Percentiles rank a stretch among this genome's conserved stretches.
Evolutionary conservation across 164 flowering plant genomes (phyloP).

Genomic region (Magnolia kwangsiensis): DNA sequence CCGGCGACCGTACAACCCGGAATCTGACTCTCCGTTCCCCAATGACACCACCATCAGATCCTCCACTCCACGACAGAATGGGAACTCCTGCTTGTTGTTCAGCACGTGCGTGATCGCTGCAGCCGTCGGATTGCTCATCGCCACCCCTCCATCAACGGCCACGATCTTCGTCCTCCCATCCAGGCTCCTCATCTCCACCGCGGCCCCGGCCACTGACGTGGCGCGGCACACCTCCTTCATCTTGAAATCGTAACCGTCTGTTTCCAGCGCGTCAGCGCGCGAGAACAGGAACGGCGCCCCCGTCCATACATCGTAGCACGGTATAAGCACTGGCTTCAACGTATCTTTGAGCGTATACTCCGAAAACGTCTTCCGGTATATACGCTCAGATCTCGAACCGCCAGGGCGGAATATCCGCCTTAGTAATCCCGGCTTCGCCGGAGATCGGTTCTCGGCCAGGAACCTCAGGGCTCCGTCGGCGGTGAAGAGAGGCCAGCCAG

Average conservation of each 20-base stretch:
- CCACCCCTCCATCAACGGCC: slow-evolving; percentile 48
- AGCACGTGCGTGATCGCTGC: slow-evolving; percentile 71
- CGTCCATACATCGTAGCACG: slow-evolving; percentile 56
- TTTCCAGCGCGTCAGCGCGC: slow-evolving; percentile 66
- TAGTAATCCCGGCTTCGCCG: slow-evolving; percentile 22
- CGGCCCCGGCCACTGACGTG: slow-evolving; percentile 28
- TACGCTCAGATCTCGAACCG: slow-evolving; percentile 16
- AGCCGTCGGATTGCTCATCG: slow-evolving; percentile 71
- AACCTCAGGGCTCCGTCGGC: slow-evolving; percentile 45
- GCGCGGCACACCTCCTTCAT: slow-evolving; percentile 55
- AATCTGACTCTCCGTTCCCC: slow-evolving; percentile 49
- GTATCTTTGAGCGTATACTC: slow-evolving; percentile 54
- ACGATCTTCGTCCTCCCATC: slow-evolving; percentile 41
- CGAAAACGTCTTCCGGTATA: slow-evolving; percentile 32
- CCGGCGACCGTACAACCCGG: slow-evolving; percentile 5
- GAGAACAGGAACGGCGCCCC: slow-evolving; percentile 59
- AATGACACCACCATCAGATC: slow-evolving; percentile 53
- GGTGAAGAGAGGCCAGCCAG: slow-evolving; percentile 36
- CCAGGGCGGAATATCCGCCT: slow-evolving; percentile 24
- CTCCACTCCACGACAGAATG: slow-evolving; percentile 48
- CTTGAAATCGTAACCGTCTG: slow-evolving; percentile 60
- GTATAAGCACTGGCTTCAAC: slow-evolving; percentile 53
- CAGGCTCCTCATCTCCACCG: slow-evolving; percentile 43
- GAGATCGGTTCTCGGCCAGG: slow-evolving; percentile 29
- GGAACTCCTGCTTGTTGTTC: slow-evolving; percentile 68